These are phyloP conservation scores for Saccharomycopsis oosterbeekiorum DNA, from an alignment of 805 yeast species.

Conservation along the genomic window DNA sequence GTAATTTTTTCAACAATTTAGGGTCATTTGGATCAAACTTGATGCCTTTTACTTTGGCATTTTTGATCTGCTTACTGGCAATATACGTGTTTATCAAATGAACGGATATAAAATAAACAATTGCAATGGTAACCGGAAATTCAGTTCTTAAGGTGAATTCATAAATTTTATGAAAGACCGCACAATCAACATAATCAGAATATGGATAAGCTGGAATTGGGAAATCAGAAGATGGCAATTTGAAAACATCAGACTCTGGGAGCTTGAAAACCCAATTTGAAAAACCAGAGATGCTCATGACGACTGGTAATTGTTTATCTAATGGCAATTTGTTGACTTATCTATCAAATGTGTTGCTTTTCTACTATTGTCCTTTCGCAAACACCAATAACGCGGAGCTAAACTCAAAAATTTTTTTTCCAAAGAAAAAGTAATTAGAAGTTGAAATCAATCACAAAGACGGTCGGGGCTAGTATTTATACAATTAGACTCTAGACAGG, in stretches of 20 bases:
- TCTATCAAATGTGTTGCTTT: too few relatives aligned
- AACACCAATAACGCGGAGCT: too few relatives aligned
- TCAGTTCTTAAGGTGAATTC: conserved; percentile 9
- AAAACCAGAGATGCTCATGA: not conserved
- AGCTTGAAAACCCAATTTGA: conserved; percentile 6
- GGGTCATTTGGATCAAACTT: conserved; percentile 21
- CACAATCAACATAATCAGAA: not conserved
- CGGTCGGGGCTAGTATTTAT: too few relatives aligned
- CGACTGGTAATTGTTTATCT: not conserved
- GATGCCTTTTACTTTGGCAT: conserved; percentile 23
- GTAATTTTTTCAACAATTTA: conserved; percentile 28
- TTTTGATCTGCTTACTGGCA: conserved; percentile 33
- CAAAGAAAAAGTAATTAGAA: too few relatives aligned
- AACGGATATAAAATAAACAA: conserved; percentile 47
- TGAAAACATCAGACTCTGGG: conserved; percentile 8
- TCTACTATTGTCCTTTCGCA: too few relatives aligned
- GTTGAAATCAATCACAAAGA: too few relatives aligned
- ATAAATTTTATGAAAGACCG: conserved; percentile 1
- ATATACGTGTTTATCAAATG: conserved; percentile 43
- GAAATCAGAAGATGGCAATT: conserved; percentile 1
- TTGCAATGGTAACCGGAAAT: conserved; percentile 49
- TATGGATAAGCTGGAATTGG: conserved; percentile 14
- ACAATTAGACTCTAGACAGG: too few relatives aligned
- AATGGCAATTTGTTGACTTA: too few relatives aligned
- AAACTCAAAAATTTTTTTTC: too few relatives aligned